Evolutionary conservation across 129 eudicot genomes (phyloP).

Genomic region (Tanacetum coccineum): DNA sequence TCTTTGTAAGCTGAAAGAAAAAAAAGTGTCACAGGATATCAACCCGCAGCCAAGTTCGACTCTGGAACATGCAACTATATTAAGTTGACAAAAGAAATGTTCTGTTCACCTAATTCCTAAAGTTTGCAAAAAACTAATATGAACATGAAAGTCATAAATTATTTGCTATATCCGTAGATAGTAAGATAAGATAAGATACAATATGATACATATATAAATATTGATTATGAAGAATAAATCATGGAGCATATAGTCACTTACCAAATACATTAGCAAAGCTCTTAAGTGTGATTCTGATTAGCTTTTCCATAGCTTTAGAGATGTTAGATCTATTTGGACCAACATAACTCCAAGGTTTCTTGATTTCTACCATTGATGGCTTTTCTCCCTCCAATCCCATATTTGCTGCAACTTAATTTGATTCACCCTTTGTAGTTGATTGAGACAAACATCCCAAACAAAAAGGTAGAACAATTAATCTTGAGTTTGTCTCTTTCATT

Average conservation of each 20-base stretch:
- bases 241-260: slow-evolving; percentile 23
- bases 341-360: slow-evolving; percentile 29
- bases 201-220: too few relatives aligned
- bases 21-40: too few relatives aligned
- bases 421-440: slow-evolving; percentile 28
- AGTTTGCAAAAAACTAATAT: too few relatives aligned
- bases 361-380: slow-evolving; percentile 35
- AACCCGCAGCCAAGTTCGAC: neutral
- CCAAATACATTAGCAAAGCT: slow-evolving; percentile 56
- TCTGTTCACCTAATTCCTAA: too few relatives aligned
- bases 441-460: slow-evolving; percentile 55
- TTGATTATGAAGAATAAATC: too few relatives aligned
- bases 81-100: neutral
- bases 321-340: slow-evolving; percentile 39
- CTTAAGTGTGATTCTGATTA: slow-evolving; percentile 41
- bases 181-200: too few relatives aligned
- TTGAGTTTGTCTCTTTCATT: slow-evolving; percentile 46
- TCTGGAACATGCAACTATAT: neutral
- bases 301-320: slow-evolving; percentile 43
- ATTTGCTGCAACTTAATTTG: slow-evolving; percentile 26
- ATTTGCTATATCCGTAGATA: too few relatives aligned
- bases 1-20: slow-evolving; percentile 52
- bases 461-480: slow-evolving; percentile 51
- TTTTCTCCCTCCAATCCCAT: slow-evolving; percentile 31
- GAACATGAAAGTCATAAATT: too few relatives aligned